Evolutionary conservation across 805 yeast species (phyloP), one percentile per base, ranked within the genome.

Genomic region (Nakazawaea ishiwadae): DNA sequence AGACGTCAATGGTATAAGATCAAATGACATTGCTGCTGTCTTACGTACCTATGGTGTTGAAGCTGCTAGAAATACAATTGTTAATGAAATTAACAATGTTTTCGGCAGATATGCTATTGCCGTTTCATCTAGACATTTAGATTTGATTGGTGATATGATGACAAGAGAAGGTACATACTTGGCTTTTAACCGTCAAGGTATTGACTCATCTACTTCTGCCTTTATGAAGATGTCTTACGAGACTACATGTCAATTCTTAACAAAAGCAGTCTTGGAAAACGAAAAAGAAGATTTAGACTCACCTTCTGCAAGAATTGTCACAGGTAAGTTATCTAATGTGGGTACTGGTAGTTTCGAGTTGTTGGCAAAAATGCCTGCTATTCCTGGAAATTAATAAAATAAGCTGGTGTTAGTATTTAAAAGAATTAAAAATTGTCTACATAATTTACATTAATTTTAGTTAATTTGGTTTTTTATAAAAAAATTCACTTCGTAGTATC

Each of bases 221-320:
- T 87, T 93, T 71, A 84, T 88, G 90, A 93, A 93, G 72, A 93
- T 93, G 99, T 88, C 96, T 43, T 93, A 89, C 65, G 99, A 93
- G 69, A 93, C 99, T 34, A 93, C 99, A 1, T 89, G 96, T 70
- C 96, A 87, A 65, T 93, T 93, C 74, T 74, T 93, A 61, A 93
- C 97, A 39, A 88, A 89, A 70, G 96, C 98, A 6, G 98, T 93
- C 37, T 71, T 93, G 58, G 93, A 91, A 52, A 87, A 91, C 46
- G 96, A 87, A 49, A 72, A 82, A 53, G 99, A 93, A 65, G 81
- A 80, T 48, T 68, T 93, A 54, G 88, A 87, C 51, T 79, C 89
- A 46, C 99, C 99, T 14, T 84, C 96, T 31, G 95, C 99, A 18
- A 75, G 95, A 54, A 79, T 93, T 51, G 99, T 93, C 32, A 60